Conservation (phyloP, 176 grass and related monocot species). For the Aegilops longissima region DNA sequence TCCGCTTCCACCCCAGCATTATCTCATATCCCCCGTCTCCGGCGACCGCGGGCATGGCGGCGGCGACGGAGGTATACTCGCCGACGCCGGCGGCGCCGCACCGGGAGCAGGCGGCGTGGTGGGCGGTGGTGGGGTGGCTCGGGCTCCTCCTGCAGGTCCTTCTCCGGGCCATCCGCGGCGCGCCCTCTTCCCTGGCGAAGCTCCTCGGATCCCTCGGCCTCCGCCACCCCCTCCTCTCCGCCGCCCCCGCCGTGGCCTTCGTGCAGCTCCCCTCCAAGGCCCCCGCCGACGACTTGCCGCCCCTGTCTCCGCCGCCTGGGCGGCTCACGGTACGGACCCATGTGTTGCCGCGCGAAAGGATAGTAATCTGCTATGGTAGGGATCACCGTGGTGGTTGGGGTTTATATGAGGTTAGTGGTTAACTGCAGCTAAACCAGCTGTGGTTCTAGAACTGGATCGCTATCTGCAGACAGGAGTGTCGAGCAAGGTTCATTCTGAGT, state of each 20-base stretch:
- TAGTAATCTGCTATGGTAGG: too few relatives aligned
- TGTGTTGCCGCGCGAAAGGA: neutral
- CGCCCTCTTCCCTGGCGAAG: constrained; percentile 50
- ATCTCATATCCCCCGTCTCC: neutral
- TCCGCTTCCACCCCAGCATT: neutral
- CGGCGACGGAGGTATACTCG: constrained; percentile 20
- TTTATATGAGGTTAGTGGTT: neutral
- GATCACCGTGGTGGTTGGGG: neutral
- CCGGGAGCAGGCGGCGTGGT: constrained; percentile 36
- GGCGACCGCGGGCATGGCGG: constrained; percentile 34
- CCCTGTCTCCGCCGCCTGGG: constrained; percentile 14
- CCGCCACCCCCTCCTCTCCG: constrained; percentile 39
- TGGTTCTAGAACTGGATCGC: constrained; percentile 1
- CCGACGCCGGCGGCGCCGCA: constrained; percentile 16
- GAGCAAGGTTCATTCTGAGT: neutral
- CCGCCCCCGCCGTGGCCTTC: constrained; percentile 46
- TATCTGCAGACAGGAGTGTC: neutral
- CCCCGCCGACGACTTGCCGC: constrained; percentile 10
- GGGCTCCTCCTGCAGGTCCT: constrained; percentile 54
- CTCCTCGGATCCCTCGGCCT: constrained; percentile 37
- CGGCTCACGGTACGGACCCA: constrained; percentile 47
- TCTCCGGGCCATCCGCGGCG: constrained; percentile 48
- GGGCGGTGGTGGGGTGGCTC: constrained; percentile 49
- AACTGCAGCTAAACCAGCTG: neutral
- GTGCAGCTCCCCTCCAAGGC: constrained; percentile 52